Conservation (phyloP, 805 yeast genomes). For the Pichia exigua region DNA sequence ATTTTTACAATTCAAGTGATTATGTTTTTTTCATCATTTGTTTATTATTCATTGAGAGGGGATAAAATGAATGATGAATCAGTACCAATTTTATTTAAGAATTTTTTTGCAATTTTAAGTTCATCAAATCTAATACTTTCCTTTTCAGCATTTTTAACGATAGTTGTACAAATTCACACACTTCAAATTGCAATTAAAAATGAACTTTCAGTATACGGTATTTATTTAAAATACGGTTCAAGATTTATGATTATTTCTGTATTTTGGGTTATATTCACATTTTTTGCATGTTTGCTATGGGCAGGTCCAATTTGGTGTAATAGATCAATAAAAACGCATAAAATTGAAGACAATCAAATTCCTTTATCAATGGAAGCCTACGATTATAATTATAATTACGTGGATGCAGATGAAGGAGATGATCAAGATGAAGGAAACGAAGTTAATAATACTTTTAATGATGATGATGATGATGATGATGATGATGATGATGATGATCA, state of each 20-base stretch:
- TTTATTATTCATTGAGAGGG: conserved; percentile 33
- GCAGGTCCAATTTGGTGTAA: conserved; percentile 48
- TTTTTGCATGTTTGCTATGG: conserved; percentile 24
- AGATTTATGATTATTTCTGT: conserved; percentile 28
- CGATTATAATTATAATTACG: conserved; percentile 2
- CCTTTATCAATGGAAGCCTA: conserved; percentile 4
- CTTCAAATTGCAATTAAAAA: conserved; percentile 23
- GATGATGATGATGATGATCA: not conserved
- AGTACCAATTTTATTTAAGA: conserved; percentile 29
- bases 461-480: not conserved
- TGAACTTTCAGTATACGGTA: conserved; percentile 40
- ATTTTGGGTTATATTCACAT: conserved; percentile 31
- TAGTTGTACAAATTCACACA: conserved; percentile 9
- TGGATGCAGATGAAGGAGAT: not conserved
- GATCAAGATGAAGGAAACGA: not conserved
- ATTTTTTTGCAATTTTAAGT: conserved; percentile 32
- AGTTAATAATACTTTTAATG: not conserved
- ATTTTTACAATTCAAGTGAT: conserved; percentile 26
- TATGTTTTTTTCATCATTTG: conserved; percentile 25
- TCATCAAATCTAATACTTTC: conserved; percentile 28
- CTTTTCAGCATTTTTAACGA: conserved; percentile 24
- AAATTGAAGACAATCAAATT: conserved; percentile 1
- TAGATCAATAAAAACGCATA: conserved; percentile 26
- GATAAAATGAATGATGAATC: conserved; percentile 27
- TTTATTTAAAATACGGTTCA: conserved; percentile 35